Evolutionary conservation across 352 stramenopile genomes (phyloP).

Genomic region (Phytophthora citricola): DNA sequence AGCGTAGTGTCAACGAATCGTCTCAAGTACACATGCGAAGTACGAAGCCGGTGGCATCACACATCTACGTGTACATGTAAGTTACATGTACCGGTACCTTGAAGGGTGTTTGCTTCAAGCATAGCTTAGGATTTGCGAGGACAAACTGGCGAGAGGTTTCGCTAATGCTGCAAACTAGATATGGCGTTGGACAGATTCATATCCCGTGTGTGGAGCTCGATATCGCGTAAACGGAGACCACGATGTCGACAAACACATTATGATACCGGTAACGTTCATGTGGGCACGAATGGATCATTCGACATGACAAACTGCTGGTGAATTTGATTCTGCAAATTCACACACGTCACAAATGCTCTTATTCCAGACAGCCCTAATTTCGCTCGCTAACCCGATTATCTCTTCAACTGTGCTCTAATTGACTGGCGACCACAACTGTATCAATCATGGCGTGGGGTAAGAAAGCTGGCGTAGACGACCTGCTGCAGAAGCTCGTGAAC

Average conservation of each 20-base stretch:
- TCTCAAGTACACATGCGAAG: not conserved
- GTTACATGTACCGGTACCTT: not conserved
- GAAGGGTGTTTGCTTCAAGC: not conserved
- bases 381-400: constrained; percentile 1
- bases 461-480: constrained; percentile 72
- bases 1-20: not conserved
- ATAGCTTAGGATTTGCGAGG: not conserved
- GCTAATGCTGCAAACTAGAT: not conserved
- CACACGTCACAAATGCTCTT: constrained; percentile 29
- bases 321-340: not conserved
- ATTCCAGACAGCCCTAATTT: constrained; percentile 1
- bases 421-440: constrained; percentile 27
- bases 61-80: too few species aligned
- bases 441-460: constrained; percentile 80
- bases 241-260: too few species aligned
- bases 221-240: too few species aligned
- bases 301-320: too few species aligned
- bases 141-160: constrained; percentile 5
- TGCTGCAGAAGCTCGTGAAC: constrained; percentile 71
- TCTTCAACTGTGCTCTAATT: constrained; percentile 18
- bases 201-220: too few species aligned
- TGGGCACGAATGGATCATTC: too few species aligned
- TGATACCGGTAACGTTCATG: too few species aligned
- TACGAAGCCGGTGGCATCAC: not conserved
- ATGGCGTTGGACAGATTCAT: not conserved